Percentiles rank a stretch among this genome's conserved stretches.
Conservation (phyloP, 2,329 filamentous ascomycete species). For the Colletotrichum falcatum region DNA sequence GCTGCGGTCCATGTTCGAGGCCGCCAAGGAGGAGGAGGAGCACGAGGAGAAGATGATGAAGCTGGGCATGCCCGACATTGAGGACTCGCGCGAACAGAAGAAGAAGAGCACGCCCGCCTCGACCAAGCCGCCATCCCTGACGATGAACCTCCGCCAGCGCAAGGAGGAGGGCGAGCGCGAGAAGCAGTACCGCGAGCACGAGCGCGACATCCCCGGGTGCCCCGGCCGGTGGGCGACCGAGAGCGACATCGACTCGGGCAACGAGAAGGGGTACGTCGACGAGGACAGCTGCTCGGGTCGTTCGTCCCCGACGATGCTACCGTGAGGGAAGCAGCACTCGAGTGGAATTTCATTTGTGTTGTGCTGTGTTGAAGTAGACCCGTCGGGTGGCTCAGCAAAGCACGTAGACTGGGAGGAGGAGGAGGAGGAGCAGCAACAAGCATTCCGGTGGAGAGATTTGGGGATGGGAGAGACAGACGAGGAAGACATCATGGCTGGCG, state of each 20-base stretch:
- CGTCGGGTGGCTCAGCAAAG: too few species aligned
- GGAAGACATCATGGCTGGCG: conserved; percentile 5
- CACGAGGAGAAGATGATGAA: conserved; percentile 46
- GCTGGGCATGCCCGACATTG: conserved; percentile 39
- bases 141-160: conserved; percentile 29
- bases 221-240: conserved; percentile 40
- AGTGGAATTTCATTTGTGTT: too few species aligned
- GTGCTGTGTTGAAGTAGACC: background rate
- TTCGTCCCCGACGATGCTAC: conserved; percentile 33
- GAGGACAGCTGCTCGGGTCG: conserved; percentile 36
- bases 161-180: conserved; percentile 35
- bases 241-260: conserved; percentile 36
- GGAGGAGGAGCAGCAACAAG: too few species aligned
- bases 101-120: conserved; percentile 22
- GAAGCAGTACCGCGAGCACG: conserved; percentile 37
- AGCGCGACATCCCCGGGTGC: conserved; percentile 39
- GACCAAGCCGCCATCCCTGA: conserved; percentile 24
- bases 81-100: conserved; percentile 13
- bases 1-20: conserved; percentile 53
- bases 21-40: conserved; percentile 48
- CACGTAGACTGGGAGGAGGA: too few species aligned
- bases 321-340: background rate
- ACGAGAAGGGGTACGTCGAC: conserved; percentile 41
- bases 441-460: too few species aligned
- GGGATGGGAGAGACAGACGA: background rate